Evolutionary conservation across 768 basidiomycete genomes (phyloP).

Genomic region (Agaricus blazei): DNA sequence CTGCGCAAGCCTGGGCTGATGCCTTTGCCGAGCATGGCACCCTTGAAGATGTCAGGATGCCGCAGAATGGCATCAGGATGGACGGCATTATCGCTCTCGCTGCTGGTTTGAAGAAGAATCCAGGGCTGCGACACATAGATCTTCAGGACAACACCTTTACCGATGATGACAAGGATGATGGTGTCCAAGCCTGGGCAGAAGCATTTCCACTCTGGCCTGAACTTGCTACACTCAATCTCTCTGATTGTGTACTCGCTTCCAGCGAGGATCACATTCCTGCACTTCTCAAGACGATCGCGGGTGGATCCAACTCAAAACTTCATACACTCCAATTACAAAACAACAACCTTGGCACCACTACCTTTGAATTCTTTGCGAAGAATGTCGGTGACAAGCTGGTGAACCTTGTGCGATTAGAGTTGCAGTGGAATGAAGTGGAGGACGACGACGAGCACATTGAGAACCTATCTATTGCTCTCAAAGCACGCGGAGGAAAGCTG

Average conservation of each 20-base stretch:
- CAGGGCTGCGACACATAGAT: slow-evolving; percentile 71
- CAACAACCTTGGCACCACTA: slow-evolving; percentile 75
- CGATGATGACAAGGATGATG: slow-evolving; percentile 46
- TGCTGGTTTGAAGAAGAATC: slow-evolving; percentile 63
- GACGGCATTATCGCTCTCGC: slow-evolving; percentile 82
- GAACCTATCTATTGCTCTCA: slow-evolving; percentile 48
- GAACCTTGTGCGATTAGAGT: slow-evolving; percentile 62
- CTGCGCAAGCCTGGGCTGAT: slow-evolving; percentile 76
- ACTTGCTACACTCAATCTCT: slow-evolving; percentile 79
- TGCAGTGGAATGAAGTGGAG: slow-evolving; percentile 89
- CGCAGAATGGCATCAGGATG: slow-evolving; percentile 97
- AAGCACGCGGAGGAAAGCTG: slow-evolving; percentile 62
- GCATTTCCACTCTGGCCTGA: slow-evolving; percentile 66
- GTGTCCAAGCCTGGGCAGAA: slow-evolving; percentile 54
- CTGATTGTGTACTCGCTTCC: slow-evolving; percentile 83
- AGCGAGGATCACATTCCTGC: slow-evolving; percentile 69
- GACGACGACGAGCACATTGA: slow-evolving; percentile 66
- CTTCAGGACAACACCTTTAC: slow-evolving; percentile 89
- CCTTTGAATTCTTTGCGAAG: slow-evolving; percentile 70
- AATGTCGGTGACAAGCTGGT: slow-evolving; percentile 58
- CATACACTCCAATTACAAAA: slow-evolving; percentile 83
- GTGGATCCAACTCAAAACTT: slow-evolving; percentile 71
- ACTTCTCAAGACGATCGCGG: slow-evolving; percentile 53
- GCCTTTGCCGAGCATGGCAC: slow-evolving; percentile 84
- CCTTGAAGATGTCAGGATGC: slow-evolving; percentile 83